These are phyloP conservation scores for Flaveria robusta DNA, from an alignment of 129 eudicot species.

Conservation along the genomic window DNA sequence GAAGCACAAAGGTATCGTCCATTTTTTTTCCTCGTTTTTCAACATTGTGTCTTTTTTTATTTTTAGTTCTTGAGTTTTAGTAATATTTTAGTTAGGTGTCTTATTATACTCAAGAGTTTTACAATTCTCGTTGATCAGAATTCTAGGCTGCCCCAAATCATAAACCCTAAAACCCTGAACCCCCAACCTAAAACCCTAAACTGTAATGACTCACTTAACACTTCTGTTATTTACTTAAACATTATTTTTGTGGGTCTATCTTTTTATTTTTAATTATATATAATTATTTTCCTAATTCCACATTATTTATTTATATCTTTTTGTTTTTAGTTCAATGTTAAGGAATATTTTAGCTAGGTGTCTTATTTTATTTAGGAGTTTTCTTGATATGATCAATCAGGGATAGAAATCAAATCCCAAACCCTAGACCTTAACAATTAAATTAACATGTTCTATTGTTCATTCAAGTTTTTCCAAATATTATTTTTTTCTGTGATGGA, in stretches of 20 bases:
- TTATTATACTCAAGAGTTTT: background rate
- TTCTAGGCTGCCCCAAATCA: background rate
- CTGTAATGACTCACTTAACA: background rate
- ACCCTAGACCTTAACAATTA: background rate
- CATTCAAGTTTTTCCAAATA: background rate
- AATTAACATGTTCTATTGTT: background rate
- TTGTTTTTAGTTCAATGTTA: too few relatives aligned
- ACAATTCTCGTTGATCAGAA: background rate
- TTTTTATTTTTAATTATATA: too few relatives aligned
- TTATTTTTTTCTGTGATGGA: background rate
- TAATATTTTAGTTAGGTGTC: background rate
- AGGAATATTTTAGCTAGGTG: too few relatives aligned
- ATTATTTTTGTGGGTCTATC: too few relatives aligned
- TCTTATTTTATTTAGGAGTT: too few relatives aligned
- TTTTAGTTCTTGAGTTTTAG: background rate
- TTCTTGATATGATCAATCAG: too few relatives aligned
- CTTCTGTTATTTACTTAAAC: background rate
- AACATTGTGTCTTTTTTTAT: background rate
- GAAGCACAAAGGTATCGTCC: conserved; percentile 69
- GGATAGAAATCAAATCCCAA: background rate
- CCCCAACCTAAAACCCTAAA: background rate
- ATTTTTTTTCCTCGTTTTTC: background rate
- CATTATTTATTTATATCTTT: too few relatives aligned
- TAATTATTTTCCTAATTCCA: too few relatives aligned
- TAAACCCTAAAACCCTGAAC: background rate